Evolutionary conservation across 768 basidiomycete genomes (phyloP).

Genomic region (Hebeloma cylindrosporum): DNA sequence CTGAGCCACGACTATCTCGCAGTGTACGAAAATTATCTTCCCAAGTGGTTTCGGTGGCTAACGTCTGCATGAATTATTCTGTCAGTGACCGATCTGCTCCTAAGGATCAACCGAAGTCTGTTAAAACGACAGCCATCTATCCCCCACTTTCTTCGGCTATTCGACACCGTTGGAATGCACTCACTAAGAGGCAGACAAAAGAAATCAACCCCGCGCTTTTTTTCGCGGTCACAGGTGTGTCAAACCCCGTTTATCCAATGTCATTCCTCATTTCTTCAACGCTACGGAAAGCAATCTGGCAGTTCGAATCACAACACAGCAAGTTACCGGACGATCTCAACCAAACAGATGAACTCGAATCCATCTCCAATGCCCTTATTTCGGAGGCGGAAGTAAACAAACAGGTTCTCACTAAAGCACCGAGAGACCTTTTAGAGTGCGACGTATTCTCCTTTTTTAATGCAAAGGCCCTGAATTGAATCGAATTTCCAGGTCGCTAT

Average conservation of each 20-base stretch:
- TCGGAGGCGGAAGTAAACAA: slow-evolving; percentile 66
- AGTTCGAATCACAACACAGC: slow-evolving; percentile 65
- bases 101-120: slow-evolving; percentile 57
- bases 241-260: background rate
- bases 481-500: slow-evolving; percentile 51
- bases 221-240: slow-evolving; percentile 70
- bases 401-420: slow-evolving; percentile 57
- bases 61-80: slow-evolving; percentile 3
- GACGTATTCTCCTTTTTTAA: slow-evolving; percentile 20
- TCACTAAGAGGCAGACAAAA: slow-evolving; percentile 78
- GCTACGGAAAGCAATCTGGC: slow-evolving; percentile 67
- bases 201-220: slow-evolving; percentile 76
- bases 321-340: slow-evolving; percentile 53
- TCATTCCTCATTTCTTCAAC: slow-evolving; percentile 3
- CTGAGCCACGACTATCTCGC: slow-evolving; percentile 83
- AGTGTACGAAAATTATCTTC: slow-evolving; percentile 54
- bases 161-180: slow-evolving; percentile 62
- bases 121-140: slow-evolving; percentile 65
- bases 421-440: slow-evolving; percentile 65
- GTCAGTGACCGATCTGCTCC: slow-evolving; percentile 62
- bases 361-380: slow-evolving; percentile 64
- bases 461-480: slow-evolving; percentile 9
- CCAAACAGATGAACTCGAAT: slow-evolving; percentile 55
- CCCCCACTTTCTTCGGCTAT: slow-evolving; percentile 62
- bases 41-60: slow-evolving; percentile 2